Evolutionary conservation across 306 rosid species (phyloP).

Genomic region (Prinsepia uniflora): DNA sequence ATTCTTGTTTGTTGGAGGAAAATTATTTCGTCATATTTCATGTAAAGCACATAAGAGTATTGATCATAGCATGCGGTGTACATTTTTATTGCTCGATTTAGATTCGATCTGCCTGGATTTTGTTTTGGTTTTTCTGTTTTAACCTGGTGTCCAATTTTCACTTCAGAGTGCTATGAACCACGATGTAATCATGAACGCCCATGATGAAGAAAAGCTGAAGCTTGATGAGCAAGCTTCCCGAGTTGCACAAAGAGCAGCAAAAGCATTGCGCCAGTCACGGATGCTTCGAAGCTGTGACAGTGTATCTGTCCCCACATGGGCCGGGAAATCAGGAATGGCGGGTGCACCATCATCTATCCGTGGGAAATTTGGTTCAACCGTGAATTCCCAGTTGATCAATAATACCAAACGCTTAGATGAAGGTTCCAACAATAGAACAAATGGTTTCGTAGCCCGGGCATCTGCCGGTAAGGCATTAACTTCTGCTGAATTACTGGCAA

Average conservation of each 20-base stretch:
- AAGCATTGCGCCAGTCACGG: slow-evolving; percentile 83
- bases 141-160: slow-evolving; percentile 13
- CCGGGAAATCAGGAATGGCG: slow-evolving; percentile 91
- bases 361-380: slow-evolving; percentile 76
- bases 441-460: slow-evolving; percentile 69
- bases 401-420: slow-evolving; percentile 42
- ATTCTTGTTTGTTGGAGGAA: not conserved
- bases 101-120: not conserved
- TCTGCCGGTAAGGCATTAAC: slow-evolving; percentile 81
- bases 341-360: slow-evolving; percentile 79
- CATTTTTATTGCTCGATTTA: not conserved
- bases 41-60: not conserved
- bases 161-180: slow-evolving; percentile 87
- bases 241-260: slow-evolving; percentile 94
- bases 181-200: slow-evolving; percentile 81
- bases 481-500: slow-evolving; percentile 69
- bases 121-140: slow-evolving; percentile 15
- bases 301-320: slow-evolving; percentile 88
- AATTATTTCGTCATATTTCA: not conserved
- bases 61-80: not conserved
- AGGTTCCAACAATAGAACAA: slow-evolving; percentile 38
- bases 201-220: slow-evolving; percentile 78
- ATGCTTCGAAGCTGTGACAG: slow-evolving; percentile 71
- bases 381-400: slow-evolving; percentile 51
- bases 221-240: slow-evolving; percentile 89